These are phyloP conservation scores for Allium cepa DNA, from an alignment of 106 monocot species.

Conservation along the genomic window DNA sequence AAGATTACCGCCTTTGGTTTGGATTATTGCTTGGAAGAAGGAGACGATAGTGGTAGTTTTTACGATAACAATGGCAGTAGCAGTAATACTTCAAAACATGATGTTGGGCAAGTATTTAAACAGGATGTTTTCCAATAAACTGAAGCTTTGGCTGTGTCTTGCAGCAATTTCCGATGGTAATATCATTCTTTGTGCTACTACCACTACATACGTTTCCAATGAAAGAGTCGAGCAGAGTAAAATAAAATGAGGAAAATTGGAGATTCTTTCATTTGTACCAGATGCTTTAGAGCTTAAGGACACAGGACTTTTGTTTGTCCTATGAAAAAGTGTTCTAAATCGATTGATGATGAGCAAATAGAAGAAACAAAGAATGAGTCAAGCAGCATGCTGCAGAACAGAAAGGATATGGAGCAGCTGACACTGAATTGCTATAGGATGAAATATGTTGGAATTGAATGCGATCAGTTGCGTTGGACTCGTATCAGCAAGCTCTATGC, in stretches of 20 bases:
- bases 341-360: slow-evolving; percentile 22
- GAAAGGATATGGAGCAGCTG: slow-evolving; percentile 12
- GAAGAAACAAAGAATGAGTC: slow-evolving; percentile 16
- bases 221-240: slow-evolving; percentile 9
- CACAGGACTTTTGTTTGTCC: slow-evolving; percentile 41
- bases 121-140: slow-evolving; percentile 62
- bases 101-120: slow-evolving; percentile 28
- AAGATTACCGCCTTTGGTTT: slow-evolving; percentile 30
- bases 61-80: background rate
- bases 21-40: slow-evolving; percentile 19
- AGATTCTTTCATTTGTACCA: slow-evolving; percentile 27
- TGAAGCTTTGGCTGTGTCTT: slow-evolving; percentile 57
- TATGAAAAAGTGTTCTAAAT: slow-evolving; percentile 22
- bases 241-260: slow-evolving; percentile 6
- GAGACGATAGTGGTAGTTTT: background rate
- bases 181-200: slow-evolving; percentile 24
- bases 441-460: background rate
- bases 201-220: slow-evolving; percentile 38
- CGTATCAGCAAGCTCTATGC: too few species aligned
- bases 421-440: background rate
- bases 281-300: slow-evolving; percentile 47
- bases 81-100: slow-evolving; percentile 18
- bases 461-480: too few species aligned
- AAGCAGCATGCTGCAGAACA: slow-evolving; percentile 10
- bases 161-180: slow-evolving; percentile 37